A percentile compares a stretch with the other conserved stretches of the same genome.
These are phyloP conservation scores for Cladosporium velox DNA, from an alignment of 2,329 filamentous ascomycete genomes.

Conservation along the genomic window DNA sequence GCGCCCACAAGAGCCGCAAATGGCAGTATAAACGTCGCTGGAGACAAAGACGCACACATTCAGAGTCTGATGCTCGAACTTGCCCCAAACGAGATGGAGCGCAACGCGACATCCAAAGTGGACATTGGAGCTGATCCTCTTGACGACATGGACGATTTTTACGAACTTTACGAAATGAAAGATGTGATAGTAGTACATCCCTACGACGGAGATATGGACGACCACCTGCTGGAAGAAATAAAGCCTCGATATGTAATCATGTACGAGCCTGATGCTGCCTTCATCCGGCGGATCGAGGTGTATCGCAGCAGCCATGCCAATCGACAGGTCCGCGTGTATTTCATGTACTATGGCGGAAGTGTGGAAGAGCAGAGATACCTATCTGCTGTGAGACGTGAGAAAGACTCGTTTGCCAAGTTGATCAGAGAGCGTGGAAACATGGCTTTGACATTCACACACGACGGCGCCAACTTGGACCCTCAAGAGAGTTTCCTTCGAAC, in stretches of 20 bases:
- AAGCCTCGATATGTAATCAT: slow-evolving; percentile 95
- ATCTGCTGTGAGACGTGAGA: slow-evolving; percentile 85
- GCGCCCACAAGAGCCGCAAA: slow-evolving; percentile 66
- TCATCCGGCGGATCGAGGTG: slow-evolving; percentile 91
- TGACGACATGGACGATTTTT: slow-evolving; percentile 89
- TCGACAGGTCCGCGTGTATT: slow-evolving; percentile 87
- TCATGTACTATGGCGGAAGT: slow-evolving; percentile 92
- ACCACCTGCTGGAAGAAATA: slow-evolving; percentile 92
- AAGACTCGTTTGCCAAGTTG: slow-evolving; percentile 90
- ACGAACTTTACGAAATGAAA: slow-evolving; percentile 86
- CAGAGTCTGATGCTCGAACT: slow-evolving; percentile 80
- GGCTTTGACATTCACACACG: slow-evolving; percentile 80
- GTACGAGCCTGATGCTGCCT: slow-evolving; percentile 95
- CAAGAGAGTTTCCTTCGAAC: slow-evolving; percentile 92
- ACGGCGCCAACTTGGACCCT: slow-evolving; percentile 71
- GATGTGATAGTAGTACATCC: slow-evolving; percentile 87
- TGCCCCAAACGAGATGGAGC: slow-evolving; percentile 75
- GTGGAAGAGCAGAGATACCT: slow-evolving; percentile 96
- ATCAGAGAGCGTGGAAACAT: slow-evolving; percentile 92
- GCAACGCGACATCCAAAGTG: slow-evolving; percentile 64
- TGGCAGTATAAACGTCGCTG: slow-evolving; percentile 73
- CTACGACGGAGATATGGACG: slow-evolving; percentile 93
- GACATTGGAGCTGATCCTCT: slow-evolving; percentile 77
- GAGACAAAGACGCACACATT: slow-evolving; percentile 81
- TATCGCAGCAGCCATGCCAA: slow-evolving; percentile 93